Conservation (phyloP, 2,329 filamentous ascomycete species). For the Teratosphaeria epicoccoides region DNA sequence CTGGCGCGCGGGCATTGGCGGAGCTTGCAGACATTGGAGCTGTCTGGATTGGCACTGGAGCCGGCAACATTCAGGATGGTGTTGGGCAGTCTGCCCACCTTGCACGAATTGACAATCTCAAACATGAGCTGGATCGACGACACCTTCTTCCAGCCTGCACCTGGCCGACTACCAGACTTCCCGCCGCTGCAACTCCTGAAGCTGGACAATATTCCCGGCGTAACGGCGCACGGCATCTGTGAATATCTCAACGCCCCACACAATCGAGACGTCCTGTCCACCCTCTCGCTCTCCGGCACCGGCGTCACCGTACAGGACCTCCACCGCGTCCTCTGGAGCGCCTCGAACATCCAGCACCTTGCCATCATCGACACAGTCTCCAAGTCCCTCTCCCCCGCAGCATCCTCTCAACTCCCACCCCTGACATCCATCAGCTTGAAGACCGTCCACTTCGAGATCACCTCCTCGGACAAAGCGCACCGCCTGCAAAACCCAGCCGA, state of each 20-base stretch:
- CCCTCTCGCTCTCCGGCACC: slow-evolving; percentile 61
- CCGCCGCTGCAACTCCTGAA: slow-evolving; percentile 64
- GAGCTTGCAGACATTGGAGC: slow-evolving; percentile 61
- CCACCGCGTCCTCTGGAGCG: slow-evolving; percentile 50
- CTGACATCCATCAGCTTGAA: slow-evolving; percentile 59
- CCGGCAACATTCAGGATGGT: slow-evolving; percentile 60
- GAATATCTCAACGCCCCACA: slow-evolving; percentile 55
- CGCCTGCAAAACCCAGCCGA: slow-evolving; percentile 44
- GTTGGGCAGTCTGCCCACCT: slow-evolving; percentile 52
- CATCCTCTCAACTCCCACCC: slow-evolving; percentile 44
- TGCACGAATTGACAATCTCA: slow-evolving; percentile 66
- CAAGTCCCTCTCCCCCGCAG: slow-evolving; percentile 43
- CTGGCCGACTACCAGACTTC: slow-evolving; percentile 55
- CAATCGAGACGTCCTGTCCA: slow-evolving; percentile 50
- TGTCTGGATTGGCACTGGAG: slow-evolving; percentile 58
- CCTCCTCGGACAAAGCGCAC: slow-evolving; percentile 47
- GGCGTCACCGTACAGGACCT: slow-evolving; percentile 55
- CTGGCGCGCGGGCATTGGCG: slow-evolving; percentile 59
- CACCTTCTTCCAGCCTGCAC: slow-evolving; percentile 57
- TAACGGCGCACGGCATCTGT: slow-evolving; percentile 62
- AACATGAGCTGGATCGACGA: slow-evolving; percentile 63
- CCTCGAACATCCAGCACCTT: slow-evolving; percentile 48
- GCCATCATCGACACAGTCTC: slow-evolving; percentile 47
- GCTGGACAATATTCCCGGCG: slow-evolving; percentile 57
- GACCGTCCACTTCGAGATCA: slow-evolving; percentile 76